Percentiles rank a stretch among this genome's conserved stretches.
These are phyloP conservation scores for Fragilariopsis cylindrus DNA, from an alignment of 108 stramenopile genomes.

Conservation along the genomic window DNA sequence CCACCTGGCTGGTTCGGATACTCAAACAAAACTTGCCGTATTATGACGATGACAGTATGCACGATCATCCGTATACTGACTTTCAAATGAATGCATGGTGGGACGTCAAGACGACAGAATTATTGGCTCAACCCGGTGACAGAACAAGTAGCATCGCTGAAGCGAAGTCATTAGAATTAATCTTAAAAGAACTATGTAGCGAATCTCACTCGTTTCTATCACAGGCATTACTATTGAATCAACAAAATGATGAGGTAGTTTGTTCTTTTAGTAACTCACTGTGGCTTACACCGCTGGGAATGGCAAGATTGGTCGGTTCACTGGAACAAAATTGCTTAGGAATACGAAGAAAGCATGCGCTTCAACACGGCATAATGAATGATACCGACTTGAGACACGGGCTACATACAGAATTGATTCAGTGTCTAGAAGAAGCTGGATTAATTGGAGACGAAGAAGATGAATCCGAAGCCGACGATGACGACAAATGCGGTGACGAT, in stretches of 20 bases:
- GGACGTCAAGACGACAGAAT: constrained; percentile 45
- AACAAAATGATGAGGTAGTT: neutral
- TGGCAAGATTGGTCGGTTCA: constrained; percentile 51
- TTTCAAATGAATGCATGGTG: constrained; percentile 66
- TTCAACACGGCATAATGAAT: constrained; percentile 43
- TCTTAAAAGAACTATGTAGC: constrained; percentile 43
- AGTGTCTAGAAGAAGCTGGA: constrained; percentile 46
- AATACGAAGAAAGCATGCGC: constrained; percentile 50
- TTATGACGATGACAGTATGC: constrained; percentile 28
- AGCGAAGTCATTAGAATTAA: constrained; percentile 21
- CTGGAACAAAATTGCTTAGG: constrained; percentile 68
- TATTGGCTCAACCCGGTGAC: constrained; percentile 2
- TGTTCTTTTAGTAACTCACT: neutral
- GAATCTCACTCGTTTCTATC: constrained; percentile 41
- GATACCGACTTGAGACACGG: constrained; percentile 37
- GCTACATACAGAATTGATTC: constrained; percentile 41
- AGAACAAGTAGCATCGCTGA: constrained; percentile 16
- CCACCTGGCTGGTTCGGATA: constrained; percentile 43
- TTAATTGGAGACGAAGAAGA: constrained; percentile 54
- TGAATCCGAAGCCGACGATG: constrained; percentile 25
- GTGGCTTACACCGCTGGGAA: constrained; percentile 40
- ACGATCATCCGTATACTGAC: constrained; percentile 39
- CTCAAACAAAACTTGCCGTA: constrained; percentile 28
- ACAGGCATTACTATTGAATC: constrained; percentile 18
- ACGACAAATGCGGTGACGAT: constrained; percentile 11